Base-by-base conservation (phyloP, 768 basidiomycete species). In the Hysterangium stoloniferum region DNA sequence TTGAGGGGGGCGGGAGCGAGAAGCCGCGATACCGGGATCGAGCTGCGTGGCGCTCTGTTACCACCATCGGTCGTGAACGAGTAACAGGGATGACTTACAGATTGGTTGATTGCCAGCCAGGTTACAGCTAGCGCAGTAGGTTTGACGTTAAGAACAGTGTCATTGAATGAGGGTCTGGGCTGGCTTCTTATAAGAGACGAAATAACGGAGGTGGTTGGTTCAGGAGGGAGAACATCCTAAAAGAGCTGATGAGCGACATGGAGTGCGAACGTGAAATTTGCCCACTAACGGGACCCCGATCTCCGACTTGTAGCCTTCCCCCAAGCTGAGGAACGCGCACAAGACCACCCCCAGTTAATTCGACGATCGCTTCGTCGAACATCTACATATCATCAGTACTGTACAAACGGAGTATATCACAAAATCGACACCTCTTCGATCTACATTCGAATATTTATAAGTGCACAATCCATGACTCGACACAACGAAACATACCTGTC, bases 71-170 rank as follows among this genome's bases (percentile, higher is more conserved):
- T 46, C 32, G 13, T 32, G 29, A 45, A 35, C 24, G 36, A 59
- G 25, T 25, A 43, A 25, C 15, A 17, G 3, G 3, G 36, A 19
- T 12, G 27, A 62, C 80, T 48, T 60, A 89, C 91, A 47, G 77
- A 75, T 71, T 95, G 92, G 55, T 90, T 92, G 47, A 95, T 68
- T 17, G 89, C 92, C 4, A 92, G 71, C 92, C 92, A 95, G 42
- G 82, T 76, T 40, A 95, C 69, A 12, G 85, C 87, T 54, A 91
- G 77, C 34, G 86, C 82, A 13, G 79, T 85, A 52, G 88, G 89
- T 54, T 76, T 79, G 24, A 91, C 75, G 20, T 77, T 74, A 31
- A 92, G 69, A 25, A 91, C 83, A 1, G 79, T 82, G 52, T 86
- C 85, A 12, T 68, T 65, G 12, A 59, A 61, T 33, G 70, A 70